Evolutionary conservation across 1,284 basidiomycete species (phyloP), one percentile per base, ranked within the genome.

Genomic region (Microbotryomycetes sp.): DNA sequence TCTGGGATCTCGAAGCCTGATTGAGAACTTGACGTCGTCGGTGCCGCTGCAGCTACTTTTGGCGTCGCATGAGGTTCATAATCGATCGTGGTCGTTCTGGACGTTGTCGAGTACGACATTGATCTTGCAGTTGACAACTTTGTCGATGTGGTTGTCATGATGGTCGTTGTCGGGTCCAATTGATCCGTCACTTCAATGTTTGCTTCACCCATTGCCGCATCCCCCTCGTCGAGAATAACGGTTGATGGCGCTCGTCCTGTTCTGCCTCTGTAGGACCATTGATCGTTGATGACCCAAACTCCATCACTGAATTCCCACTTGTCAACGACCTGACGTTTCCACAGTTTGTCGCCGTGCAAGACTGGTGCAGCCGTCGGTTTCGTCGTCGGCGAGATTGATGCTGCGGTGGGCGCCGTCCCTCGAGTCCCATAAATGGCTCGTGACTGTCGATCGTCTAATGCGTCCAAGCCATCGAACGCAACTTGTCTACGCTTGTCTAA

Each of bases 381-480:
- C 14, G 22, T 72, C 72, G 57, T 74, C 73, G 67, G 74, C 74
- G 30, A 74, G 58, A 57, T 72, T 73, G 58, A 69, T 66, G 53
- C 65, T 42, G 19, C n/a, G n/a, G n/a, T n/a, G n/a, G n/a, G n/a
- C n/a, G n/a, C n/a, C n/a, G n/a, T n/a, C n/a, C n/a, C n/a, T n/a
- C n/a, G n/a, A n/a, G n/a, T n/a, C n/a, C n/a, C n/a, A n/a, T n/a
- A n/a, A n/a, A n/a, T n/a, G n/a, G n/a, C n/a, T n/a, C n/a, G n/a
- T n/a, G n/a, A n/a, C n/a, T n/a, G n/a, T n/a, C n/a, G n/a, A n/a
- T n/a, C n/a, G n/a, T n/a, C n/a, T n/a, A n/a, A n/a, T n/a, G n/a
- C n/a, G n/a, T n/a, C n/a, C n/a, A n/a, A n/a, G n/a, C n/a, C n/a
- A n/a, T n/a, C n/a, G n/a, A n/a, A n/a, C n/a, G n/a, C n/a, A n/a